Evolutionary conservation across 2,329 filamentous ascomycete species (phyloP).

Genomic region (Paraconiothyrium brasiliense): DNA sequence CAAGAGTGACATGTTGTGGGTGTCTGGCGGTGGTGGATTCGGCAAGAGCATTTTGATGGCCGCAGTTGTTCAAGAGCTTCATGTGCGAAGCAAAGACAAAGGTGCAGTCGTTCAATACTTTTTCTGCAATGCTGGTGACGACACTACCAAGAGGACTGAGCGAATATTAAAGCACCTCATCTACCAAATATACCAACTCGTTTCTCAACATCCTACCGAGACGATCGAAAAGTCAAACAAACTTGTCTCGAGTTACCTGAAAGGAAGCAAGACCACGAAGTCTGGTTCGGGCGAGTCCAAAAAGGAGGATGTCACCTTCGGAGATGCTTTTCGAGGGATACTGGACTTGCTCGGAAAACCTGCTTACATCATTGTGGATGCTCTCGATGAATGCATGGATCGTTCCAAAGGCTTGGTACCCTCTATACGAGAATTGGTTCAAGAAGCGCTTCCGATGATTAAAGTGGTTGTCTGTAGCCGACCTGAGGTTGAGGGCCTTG

Average conservation of each 20-base stretch:
- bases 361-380: conserved; percentile 9
- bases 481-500: not conserved
- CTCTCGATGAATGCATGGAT: not conserved
- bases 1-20: conserved; percentile 3
- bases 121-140: conserved; percentile 4
- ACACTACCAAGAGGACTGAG: not conserved
- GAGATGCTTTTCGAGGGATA: not conserved
- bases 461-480: conserved; percentile 1
- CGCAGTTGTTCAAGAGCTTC: not conserved
- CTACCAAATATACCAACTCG: not conserved
- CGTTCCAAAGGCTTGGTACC: not conserved
- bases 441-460: not conserved
- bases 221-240: conserved; percentile 5
- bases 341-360: not conserved
- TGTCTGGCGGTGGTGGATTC: conserved; percentile 3
- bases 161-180: not conserved
- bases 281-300: not conserved
- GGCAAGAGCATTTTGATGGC: conserved; percentile 7
- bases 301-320: conserved; percentile 7
- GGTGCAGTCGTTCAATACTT: not conserved
- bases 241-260: conserved; percentile 2
- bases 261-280: not conserved
- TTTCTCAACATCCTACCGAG: conserved; percentile 4
- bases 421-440: not conserved
- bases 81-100: not conserved